Base-by-base conservation (phyloP, 345 rosid species). In the Citrus glauca region DNA sequence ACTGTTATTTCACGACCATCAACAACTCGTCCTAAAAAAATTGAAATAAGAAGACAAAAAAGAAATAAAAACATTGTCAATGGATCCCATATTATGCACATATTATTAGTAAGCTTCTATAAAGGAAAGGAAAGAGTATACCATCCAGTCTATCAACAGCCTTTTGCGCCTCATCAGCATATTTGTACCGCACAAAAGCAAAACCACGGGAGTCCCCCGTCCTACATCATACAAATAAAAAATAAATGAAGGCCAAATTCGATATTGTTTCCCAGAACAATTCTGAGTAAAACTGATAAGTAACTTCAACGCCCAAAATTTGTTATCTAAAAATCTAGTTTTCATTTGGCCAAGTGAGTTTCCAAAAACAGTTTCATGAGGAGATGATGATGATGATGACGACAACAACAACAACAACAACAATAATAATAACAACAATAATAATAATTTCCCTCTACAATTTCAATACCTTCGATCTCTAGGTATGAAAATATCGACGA, bases 1-100 rank as follows among this genome's bases (percentile, higher is more conserved):
- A 96, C 99, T 28, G 93, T 91, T 62, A 96, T 96, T 78, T 96
- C 99, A 35, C 98, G 87, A 57, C 98, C 98, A 86, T 96, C 99
- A 53, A 94, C 99, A 65, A 92, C 89, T 84, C 90, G 87, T 74
- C 99, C 99, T 96, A 83, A 66, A 2, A 65, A 2, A 22, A 14
- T 13, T 68, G 48, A 28, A 59, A 69, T 2, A 14, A 63, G 7
- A 35, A 66, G 16, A 10, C 3, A 2, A 35, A 17, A 20, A 10
- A 35, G 10, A 20, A 20, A 32, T 19, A 33, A 32, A 32, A 20
- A 74, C 13, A 45, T 45, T 45, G 17, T 45, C 17, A 45, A 2
- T 45, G 17, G 50, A 45, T 45, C 50, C 50, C 17, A 45, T 45
- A 45, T 45, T 45, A 45, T 13, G 17, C 14, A 45, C 50, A 45